Percentiles rank a stretch among this genome's conserved stretches.
phyloP scores from a whole-genome alignment of 2,329 filamentous ascomycete species.

The Diaporthe sp. region DNA sequence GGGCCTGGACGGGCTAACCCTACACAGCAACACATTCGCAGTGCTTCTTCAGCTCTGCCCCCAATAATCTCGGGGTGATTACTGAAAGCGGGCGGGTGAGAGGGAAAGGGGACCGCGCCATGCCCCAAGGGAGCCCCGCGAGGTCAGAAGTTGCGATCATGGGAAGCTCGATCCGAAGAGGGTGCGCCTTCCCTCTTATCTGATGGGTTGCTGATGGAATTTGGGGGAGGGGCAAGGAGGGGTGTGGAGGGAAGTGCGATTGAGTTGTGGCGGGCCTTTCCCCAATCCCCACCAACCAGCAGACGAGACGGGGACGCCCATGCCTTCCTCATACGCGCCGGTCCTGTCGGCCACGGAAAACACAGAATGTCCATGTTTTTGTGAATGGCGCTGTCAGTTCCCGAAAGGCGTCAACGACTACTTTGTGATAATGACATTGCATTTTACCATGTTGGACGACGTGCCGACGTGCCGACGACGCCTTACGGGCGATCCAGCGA shows the following conservation, averaged over 20 bases:
- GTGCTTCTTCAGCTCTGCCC: neutral
- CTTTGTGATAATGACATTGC: neutral
- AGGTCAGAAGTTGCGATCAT: constrained; percentile 40
- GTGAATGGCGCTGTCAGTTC: neutral
- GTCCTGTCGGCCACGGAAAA: neutral
- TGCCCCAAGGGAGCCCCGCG: constrained; percentile 5
- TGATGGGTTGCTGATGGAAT: neutral
- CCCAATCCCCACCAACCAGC: neutral
- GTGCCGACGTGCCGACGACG: constrained; percentile 13
- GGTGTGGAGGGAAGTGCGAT: neutral
- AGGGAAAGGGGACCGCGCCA: neutral
- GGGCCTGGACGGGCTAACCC: neutral
- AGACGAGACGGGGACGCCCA: neutral
- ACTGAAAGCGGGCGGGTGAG: neutral
- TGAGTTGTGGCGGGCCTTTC: constrained; percentile 1
- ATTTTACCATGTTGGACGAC: neutral
- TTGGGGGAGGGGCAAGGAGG: neutral
- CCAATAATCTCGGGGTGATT: neutral
- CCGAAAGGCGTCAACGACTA: neutral
- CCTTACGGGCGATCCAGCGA: neutral
- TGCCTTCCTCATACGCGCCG: neutral
- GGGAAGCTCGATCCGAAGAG: constrained; percentile 34
- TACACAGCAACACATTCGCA: neutral
- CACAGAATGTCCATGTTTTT: neutral
- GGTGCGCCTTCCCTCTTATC: constrained; percentile 31